Evolutionary conservation across 108 stramenopile genomes (phyloP).

Genomic region (Cyclotella sp.): DNA sequence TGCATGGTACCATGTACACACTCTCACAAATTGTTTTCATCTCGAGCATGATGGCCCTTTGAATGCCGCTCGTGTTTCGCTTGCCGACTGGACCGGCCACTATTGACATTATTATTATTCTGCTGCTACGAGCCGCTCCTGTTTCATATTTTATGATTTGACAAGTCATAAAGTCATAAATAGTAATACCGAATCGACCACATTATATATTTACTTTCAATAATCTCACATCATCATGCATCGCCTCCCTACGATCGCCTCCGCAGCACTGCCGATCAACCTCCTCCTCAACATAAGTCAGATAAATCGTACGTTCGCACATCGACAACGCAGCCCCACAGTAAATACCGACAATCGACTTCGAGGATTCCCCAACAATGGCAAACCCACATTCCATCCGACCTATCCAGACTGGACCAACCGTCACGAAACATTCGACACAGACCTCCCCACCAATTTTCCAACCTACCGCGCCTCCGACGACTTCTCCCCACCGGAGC

Average conservation of each 20-base stretch:
- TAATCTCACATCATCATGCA: too few relatives aligned
- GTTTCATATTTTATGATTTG: too few relatives aligned
- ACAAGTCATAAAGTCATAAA: too few relatives aligned
- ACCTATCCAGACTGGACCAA: not conserved
- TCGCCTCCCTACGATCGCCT: not conserved
- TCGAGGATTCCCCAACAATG: not conserved
- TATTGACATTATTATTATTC: too few relatives aligned
- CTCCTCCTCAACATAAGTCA: not conserved
- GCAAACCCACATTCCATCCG: not conserved
- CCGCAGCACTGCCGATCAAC: not conserved
- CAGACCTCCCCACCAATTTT: not conserved
- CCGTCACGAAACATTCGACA: not conserved
- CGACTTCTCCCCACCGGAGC: not conserved
- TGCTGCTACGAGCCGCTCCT: too few relatives aligned
- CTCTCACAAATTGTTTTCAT: not conserved
- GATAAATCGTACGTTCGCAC: not conserved
- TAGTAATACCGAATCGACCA: too few relatives aligned
- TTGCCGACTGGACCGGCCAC: too few relatives aligned
- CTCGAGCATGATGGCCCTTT: not conserved
- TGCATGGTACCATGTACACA: not conserved
- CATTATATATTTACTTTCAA: too few relatives aligned
- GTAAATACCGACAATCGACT: not conserved
- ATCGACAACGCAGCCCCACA: not conserved
- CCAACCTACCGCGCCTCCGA: not conserved
- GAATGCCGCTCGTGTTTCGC: too few relatives aligned